Evolutionary conservation across 768 basidiomycete genomes (phyloP).

Genomic region (Favolaschia claudopus): DNA sequence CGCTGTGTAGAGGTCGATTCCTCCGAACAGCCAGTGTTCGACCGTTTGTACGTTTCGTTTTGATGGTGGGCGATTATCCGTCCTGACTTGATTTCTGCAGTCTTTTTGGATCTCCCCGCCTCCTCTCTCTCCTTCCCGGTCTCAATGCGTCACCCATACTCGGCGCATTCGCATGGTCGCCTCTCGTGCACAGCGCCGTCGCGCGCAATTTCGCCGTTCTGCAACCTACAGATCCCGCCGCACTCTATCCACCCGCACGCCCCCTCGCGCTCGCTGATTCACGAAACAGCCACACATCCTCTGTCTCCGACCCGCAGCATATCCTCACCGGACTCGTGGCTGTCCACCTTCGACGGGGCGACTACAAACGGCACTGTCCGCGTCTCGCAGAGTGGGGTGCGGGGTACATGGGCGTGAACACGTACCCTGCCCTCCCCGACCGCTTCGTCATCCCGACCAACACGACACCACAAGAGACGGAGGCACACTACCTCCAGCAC

Average conservation of each 20-base stretch:
- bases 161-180: constrained; percentile 59
- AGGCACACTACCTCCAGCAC: constrained; percentile 47
- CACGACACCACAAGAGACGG: constrained; percentile 13
- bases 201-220: constrained; percentile 55
- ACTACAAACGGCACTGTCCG: constrained; percentile 62
- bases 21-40: constrained; percentile 50
- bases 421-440: constrained; percentile 49
- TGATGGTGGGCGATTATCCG: neutral
- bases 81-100: constrained; percentile 33
- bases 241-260: constrained; percentile 24
- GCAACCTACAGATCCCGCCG: constrained; percentile 39
- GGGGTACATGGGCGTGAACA: constrained; percentile 59
- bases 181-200: constrained; percentile 57
- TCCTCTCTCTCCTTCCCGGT: constrained; percentile 51
- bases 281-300: constrained; percentile 20
- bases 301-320: constrained; percentile 10
- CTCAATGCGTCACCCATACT: constrained; percentile 59
- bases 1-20: constrained; percentile 56
- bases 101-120: constrained; percentile 51
- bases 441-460: constrained; percentile 39
- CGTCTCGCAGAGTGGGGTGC: constrained; percentile 54
- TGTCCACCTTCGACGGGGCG: constrained; percentile 63
- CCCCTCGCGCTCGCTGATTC: constrained; percentile 11
- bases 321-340: constrained; percentile 56
- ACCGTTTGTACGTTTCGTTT: constrained; percentile 49